phyloP scores from a whole-genome alignment of 2,329 filamentous ascomycete species.

The Epicoccum sorghinum region DNA sequence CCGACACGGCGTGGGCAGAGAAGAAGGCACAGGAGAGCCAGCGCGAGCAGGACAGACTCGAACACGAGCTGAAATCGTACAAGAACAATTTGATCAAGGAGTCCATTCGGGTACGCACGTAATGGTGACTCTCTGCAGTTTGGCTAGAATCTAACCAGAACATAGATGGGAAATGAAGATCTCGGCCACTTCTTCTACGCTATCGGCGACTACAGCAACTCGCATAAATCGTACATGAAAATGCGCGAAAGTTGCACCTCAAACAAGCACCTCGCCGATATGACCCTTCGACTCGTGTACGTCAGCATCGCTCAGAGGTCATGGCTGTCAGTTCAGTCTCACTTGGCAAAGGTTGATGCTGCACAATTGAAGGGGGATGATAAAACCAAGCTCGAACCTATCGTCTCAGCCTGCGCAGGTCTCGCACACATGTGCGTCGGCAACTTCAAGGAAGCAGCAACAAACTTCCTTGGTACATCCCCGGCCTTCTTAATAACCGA shows the following conservation, averaged over 20 bases:
- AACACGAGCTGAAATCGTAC: slow-evolving; percentile 86
- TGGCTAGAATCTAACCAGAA: slow-evolving; percentile 8
- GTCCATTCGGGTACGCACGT: slow-evolving; percentile 77
- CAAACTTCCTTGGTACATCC: slow-evolving; percentile 70
- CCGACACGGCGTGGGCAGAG: slow-evolving; percentile 78
- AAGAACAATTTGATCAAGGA: slow-evolving; percentile 98
- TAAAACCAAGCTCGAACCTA: slow-evolving; percentile 63
- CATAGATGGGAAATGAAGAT: slow-evolving; percentile 92
- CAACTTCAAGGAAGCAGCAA: slow-evolving; percentile 71
- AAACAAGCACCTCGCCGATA: slow-evolving; percentile 80
- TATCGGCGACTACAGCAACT: slow-evolving; percentile 74
- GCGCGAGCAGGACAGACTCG: slow-evolving; percentile 74
- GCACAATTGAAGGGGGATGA: slow-evolving; percentile 63
- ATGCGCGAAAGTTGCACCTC: slow-evolving; percentile 93
- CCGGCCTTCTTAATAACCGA: slow-evolving; percentile 52
- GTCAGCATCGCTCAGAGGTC: slow-evolving; percentile 78
- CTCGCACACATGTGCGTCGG: slow-evolving; percentile 64
- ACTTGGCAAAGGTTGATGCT: slow-evolving; percentile 63
- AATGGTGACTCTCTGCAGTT: neutral
- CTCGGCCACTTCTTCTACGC: slow-evolving; percentile 82
- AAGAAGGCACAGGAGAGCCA: slow-evolving; percentile 69
- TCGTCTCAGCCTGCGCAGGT: slow-evolving; percentile 68
- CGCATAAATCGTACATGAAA: slow-evolving; percentile 77
- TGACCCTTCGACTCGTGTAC: slow-evolving; percentile 78
- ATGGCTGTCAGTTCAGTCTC: slow-evolving; percentile 71